phyloP scores from a whole-genome alignment of 192 early-diverging fungal genomes.

The Glomus cerebriforme region DNA sequence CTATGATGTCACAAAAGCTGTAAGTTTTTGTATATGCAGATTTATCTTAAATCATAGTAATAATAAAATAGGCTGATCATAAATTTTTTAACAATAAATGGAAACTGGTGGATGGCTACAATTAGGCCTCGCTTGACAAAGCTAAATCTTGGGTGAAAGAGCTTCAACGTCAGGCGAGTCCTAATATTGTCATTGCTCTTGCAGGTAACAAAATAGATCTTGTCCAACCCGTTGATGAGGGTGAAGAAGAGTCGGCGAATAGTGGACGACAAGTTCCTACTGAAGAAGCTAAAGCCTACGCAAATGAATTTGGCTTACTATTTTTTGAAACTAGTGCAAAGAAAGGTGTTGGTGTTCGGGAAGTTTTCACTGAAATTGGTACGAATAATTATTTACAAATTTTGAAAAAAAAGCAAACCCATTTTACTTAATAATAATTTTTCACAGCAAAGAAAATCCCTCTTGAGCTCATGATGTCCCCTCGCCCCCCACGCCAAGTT shows the following conservation, averaged over 20 bases:
- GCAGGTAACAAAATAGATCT: slow-evolving; percentile 97
- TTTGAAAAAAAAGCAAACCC: neutral
- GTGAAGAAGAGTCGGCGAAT: slow-evolving; percentile 43
- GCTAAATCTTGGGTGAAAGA: slow-evolving; percentile 97
- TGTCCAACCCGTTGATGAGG: slow-evolving; percentile 47
- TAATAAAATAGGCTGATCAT: neutral
- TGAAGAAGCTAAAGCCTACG: slow-evolving; percentile 82
- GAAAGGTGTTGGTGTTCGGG: slow-evolving; percentile 79
- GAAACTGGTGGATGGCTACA: neutral
- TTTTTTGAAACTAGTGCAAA: slow-evolving; percentile 92
- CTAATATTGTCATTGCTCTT: slow-evolving; percentile 94
- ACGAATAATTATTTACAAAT: neutral
- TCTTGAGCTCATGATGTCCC: neutral
- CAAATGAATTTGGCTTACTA: slow-evolving; percentile 76
- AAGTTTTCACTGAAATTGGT: slow-evolving; percentile 91
- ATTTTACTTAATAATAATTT: neutral
- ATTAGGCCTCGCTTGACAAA: slow-evolving; percentile 81
- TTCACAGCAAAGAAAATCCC: neutral
- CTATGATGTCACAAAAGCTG: slow-evolving; percentile 89
- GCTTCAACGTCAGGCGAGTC: slow-evolving; percentile 93
- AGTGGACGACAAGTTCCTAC: slow-evolving; percentile 63
- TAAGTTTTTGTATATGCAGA: slow-evolving; percentile 36
- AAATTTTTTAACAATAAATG: slow-evolving; percentile 26
- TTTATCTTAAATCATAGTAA: neutral
- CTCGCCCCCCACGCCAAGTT: neutral